Evolutionary conservation across 495 filamentous ascomycete species (phyloP).

Genomic region (Pyronema omphalodes): DNA sequence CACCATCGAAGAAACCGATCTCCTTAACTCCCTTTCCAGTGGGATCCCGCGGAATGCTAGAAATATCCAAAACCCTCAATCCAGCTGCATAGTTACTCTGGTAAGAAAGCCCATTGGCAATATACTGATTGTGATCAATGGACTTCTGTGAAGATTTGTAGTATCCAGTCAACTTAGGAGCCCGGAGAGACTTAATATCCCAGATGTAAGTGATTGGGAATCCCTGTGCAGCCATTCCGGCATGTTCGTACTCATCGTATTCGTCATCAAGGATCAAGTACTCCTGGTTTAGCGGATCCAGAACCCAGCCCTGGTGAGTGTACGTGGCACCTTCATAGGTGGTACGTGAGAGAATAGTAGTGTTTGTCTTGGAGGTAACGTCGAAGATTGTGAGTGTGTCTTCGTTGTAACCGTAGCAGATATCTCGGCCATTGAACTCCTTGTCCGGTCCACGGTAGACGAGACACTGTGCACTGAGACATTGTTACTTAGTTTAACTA

Average conservation of each 20-base stretch:
- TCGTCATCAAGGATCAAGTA: conserved; percentile 45
- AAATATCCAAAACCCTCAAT: conserved; percentile 38
- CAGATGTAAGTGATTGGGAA: conserved; percentile 38
- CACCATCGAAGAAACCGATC: conserved; percentile 37
- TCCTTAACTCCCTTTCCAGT: conserved; percentile 35
- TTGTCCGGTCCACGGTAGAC: conserved; percentile 38
- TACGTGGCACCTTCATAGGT: conserved; percentile 38
- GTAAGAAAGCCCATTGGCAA: conserved; percentile 34
- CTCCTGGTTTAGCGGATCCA: conserved; percentile 32
- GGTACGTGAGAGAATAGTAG: conserved; percentile 35
- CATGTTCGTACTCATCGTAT: conserved; percentile 33
- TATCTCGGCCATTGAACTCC: conserved; percentile 34
- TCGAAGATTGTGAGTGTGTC: conserved; percentile 32
- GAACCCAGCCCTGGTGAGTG: conserved; percentile 43
- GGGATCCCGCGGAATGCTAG: conserved; percentile 34
- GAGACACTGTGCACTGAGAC: conserved; percentile 33
- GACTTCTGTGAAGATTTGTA: conserved; percentile 32
- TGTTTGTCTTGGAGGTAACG: conserved; percentile 33
- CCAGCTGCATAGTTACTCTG: conserved; percentile 43
- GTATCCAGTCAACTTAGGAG: conserved; percentile 35
- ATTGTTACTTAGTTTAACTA: neutral
- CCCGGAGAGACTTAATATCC: conserved; percentile 34
- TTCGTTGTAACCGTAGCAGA: conserved; percentile 42
- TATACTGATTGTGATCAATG: conserved; percentile 46
- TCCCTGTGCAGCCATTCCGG: conserved; percentile 29